A percentile compares a stretch with the other conserved stretches of the same genome.
Evolutionary conservation across 768 basidiomycete species (phyloP).

Genomic region (Auricularia sp.): DNA sequence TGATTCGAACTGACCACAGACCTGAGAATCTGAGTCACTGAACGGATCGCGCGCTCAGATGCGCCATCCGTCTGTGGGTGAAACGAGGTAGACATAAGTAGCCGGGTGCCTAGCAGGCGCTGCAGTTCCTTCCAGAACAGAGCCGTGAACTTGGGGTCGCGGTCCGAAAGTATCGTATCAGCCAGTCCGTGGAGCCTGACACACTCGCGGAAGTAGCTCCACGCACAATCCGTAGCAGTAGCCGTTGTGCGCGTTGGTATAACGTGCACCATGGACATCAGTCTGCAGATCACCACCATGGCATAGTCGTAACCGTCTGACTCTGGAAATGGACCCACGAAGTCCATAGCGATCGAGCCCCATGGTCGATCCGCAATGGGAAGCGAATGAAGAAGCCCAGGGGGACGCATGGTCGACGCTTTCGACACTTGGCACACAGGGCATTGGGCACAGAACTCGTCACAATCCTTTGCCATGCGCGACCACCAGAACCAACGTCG

Average conservation of each 20-base stretch:
- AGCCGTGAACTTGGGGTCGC: constrained; percentile 27
- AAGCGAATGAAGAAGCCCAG: constrained; percentile 23
- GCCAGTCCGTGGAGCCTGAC: constrained; percentile 24
- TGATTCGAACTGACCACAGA: constrained; percentile 19
- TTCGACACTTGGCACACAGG: constrained; percentile 14
- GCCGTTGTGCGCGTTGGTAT: constrained; percentile 8
- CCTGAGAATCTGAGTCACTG: constrained; percentile 24
- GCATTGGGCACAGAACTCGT: constrained; percentile 16
- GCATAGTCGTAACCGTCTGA: constrained; percentile 22
- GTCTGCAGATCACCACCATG: constrained; percentile 18
- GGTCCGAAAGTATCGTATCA: constrained; percentile 23
- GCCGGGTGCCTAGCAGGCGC: constrained; percentile 17
- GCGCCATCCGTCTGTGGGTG: constrained; percentile 26
- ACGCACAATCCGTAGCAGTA: constrained; percentile 10
- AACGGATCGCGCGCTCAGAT: neutral
- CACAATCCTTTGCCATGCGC: constrained; percentile 10
- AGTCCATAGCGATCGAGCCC: constrained; percentile 32
- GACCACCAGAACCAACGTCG: constrained; percentile 29
- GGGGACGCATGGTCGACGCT: constrained; percentile 9
- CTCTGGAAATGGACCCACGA: constrained; percentile 24
- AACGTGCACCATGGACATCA: constrained; percentile 12
- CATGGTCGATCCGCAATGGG: constrained; percentile 24
- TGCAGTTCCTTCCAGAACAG: constrained; percentile 27
- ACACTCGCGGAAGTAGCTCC: constrained; percentile 19
- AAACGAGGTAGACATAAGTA: constrained; percentile 21